Evolutionary conservation across 805 yeast genomes (phyloP).

Genomic region (Myxozyma lipomycoides): DNA sequence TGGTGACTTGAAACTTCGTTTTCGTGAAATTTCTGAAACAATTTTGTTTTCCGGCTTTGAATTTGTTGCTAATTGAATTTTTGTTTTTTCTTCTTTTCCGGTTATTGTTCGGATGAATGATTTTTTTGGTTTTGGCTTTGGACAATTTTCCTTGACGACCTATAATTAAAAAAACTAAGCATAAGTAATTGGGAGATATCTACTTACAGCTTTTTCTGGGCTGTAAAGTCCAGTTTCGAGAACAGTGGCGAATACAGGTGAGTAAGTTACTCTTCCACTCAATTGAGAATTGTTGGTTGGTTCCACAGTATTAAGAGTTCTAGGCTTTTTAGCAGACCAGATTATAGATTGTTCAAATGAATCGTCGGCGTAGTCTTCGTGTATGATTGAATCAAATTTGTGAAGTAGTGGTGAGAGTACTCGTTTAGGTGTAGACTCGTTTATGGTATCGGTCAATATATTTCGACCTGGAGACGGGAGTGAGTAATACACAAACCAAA

Average conservation of each 20-base stretch:
- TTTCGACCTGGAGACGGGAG: no score
- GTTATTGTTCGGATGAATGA: background rate
- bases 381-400: no score
- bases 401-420: no score
- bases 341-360: constrained; percentile 22
- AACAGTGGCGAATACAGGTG: constrained; percentile 21
- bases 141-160: background rate
- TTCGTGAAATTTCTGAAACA: background rate
- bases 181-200: background rate
- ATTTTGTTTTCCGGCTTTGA: background rate
- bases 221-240: constrained; percentile 14
- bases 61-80: background rate
- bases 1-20: background rate
- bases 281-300: background rate
- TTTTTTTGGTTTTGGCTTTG: background rate
- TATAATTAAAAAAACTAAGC: background rate
- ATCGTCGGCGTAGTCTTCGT: constrained; percentile 13
- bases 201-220: background rate
- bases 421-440: no score
- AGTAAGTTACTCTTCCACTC: constrained; percentile 18
- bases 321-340: constrained; percentile 22
- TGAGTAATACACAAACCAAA: no score
- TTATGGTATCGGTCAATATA: no score
- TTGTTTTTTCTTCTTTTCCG: background rate
- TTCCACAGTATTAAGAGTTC: background rate